Percentiles rank a stretch among this genome's conserved stretches.
These are phyloP conservation scores for Eimeria falciformis DNA, from an alignment of 169 alveolate genomes.

Conservation along the genomic window DNA sequence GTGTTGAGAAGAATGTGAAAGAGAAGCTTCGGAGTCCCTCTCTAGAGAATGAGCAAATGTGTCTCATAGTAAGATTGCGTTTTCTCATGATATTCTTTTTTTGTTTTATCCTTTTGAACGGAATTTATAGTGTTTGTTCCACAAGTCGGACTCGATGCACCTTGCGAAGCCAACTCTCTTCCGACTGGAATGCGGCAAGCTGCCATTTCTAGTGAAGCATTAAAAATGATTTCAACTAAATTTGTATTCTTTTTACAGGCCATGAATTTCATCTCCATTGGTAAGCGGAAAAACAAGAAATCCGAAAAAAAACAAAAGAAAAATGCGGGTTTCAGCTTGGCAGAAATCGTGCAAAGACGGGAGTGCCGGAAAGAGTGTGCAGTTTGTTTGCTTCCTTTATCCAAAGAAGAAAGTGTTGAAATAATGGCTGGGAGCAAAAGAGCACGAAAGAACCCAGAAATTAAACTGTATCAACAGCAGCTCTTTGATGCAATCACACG, in stretches of 20 bases:
- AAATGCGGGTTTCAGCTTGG: neutral
- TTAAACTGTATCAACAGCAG: neutral
- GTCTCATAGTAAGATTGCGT: neutral
- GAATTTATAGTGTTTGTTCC: slow-evolving; percentile 52
- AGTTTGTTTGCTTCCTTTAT: slow-evolving; percentile 1
- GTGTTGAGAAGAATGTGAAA: too few relatives aligned
- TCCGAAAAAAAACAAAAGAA: neutral
- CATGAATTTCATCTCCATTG: slow-evolving; percentile 68
- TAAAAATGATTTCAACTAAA: too few relatives aligned
- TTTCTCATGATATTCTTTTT: neutral
- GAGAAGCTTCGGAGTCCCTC: too few relatives aligned
- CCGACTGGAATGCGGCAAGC: slow-evolving; percentile 57
- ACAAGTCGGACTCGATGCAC: slow-evolving; percentile 67
- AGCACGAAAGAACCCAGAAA: neutral
- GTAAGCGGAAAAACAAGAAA: neutral
- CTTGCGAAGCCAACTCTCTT: slow-evolving; percentile 59
- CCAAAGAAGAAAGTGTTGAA: neutral
- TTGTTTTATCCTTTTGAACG: too few relatives aligned
- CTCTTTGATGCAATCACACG: slow-evolving; percentile 19
- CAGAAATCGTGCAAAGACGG: slow-evolving; percentile 31
- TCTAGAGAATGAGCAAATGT: too few relatives aligned
- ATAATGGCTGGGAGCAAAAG: neutral
- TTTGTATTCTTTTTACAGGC: neutral
- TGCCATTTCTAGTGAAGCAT: neutral
- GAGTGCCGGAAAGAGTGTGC: slow-evolving; percentile 72